Evolutionary conservation across 169 alveolate species (phyloP).

Genomic region (Theileria annulata): DNA sequence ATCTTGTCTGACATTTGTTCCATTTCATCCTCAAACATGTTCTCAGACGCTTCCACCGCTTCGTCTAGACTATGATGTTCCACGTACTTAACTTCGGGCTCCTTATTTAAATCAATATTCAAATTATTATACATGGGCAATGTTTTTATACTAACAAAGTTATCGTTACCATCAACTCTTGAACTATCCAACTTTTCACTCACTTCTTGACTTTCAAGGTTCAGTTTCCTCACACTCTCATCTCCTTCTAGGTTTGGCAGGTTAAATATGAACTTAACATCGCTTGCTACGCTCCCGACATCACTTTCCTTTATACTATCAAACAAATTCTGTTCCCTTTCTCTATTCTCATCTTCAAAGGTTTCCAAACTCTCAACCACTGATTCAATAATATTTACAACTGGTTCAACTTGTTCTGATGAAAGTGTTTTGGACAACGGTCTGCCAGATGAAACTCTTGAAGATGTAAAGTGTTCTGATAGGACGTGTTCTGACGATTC

Average conservation of each 20-base stretch:
- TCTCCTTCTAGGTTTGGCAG: not conserved
- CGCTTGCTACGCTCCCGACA: slow-evolving; percentile 10
- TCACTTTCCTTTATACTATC: slow-evolving; percentile 3
- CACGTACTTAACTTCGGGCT: not conserved
- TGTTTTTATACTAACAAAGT: not conserved
- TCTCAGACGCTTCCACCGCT: not conserved
- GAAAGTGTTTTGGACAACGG: not conserved
- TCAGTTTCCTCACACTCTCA: not conserved
- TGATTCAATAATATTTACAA: not conserved
- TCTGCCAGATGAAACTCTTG: not conserved
- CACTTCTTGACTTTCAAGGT: not conserved
- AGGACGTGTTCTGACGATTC: not conserved
- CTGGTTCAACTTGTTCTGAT: not conserved
- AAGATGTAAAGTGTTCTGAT: not conserved
- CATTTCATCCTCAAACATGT: not conserved
- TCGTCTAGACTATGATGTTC: not conserved
- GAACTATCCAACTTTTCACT: slow-evolving; percentile 3
- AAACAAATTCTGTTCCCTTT: not conserved
- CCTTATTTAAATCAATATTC: not conserved
- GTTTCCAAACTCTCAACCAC: not conserved
- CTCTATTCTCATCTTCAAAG: not conserved
- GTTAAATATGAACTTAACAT: slow-evolving; percentile 7
- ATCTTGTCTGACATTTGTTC: slow-evolving; percentile 5
- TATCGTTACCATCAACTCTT: slow-evolving; percentile 5
- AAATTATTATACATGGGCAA: not conserved